phyloP scores from a whole-genome alignment of 108 stramenopile species.

The Nannochloropsis oceanica region DNA sequence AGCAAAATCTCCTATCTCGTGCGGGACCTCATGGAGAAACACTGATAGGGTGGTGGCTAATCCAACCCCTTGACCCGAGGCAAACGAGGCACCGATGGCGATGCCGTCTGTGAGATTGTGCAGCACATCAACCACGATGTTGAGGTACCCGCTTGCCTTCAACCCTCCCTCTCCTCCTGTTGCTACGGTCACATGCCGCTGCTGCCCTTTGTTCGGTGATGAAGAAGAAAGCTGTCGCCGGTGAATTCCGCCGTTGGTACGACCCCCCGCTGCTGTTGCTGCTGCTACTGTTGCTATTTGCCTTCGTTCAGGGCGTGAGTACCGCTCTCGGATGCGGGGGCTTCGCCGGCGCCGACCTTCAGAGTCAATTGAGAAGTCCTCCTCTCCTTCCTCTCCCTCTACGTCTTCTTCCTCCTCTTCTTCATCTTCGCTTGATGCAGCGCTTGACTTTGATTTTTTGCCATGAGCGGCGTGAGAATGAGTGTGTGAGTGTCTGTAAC shows the following conservation, averaged over 20 bases:
- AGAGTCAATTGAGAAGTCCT: background rate
- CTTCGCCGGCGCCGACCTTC: background rate
- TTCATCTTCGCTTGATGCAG: background rate
- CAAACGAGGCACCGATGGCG: slow-evolving; percentile 36
- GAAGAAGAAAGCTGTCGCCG: too few relatives aligned
- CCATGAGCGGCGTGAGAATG: background rate
- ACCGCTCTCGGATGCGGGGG: background rate
- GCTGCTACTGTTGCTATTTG: background rate
- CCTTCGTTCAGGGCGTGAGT: background rate
- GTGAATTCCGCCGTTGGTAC: background rate
- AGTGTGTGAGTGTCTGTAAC: background rate
- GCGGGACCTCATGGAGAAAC: slow-evolving; percentile 38
- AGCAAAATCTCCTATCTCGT: slow-evolving; percentile 41
- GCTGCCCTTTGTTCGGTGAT: too few relatives aligned
- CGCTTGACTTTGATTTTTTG: background rate
- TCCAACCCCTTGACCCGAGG: slow-evolving; percentile 27
- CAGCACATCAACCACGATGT: slow-evolving; percentile 34
- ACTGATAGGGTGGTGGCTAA: slow-evolving; percentile 25
- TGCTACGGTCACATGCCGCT: background rate
- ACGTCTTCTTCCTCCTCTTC: background rate
- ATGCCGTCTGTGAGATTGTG: slow-evolving; percentile 39
- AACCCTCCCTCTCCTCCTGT: background rate
- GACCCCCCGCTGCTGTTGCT: background rate
- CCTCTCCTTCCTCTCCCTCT: background rate
- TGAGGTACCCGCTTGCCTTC: slow-evolving; percentile 31